These are phyloP conservation scores for Cavenderia fasciculata DNA, from an alignment of 78 protist genomes.

Conservation along the genomic window DNA sequence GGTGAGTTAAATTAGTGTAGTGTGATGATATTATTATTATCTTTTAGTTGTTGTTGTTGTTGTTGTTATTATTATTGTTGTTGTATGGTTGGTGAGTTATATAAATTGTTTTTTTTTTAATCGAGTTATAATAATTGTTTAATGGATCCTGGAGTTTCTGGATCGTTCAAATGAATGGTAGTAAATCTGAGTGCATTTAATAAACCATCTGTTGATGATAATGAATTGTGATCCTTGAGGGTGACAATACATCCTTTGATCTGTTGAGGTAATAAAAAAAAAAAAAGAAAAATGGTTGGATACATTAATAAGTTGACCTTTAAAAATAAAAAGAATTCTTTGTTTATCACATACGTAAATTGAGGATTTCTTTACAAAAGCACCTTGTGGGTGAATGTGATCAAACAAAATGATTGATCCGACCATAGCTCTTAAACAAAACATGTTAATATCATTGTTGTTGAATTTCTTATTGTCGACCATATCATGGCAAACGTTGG, in stretches of 20 bases:
- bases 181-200: constrained; percentile 90
- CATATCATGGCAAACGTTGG: constrained; percentile 86
- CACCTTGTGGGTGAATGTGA: constrained; percentile 86
- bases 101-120: constrained; percentile 9
- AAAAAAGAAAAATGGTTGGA: too few relatives aligned
- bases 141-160: constrained; percentile 82
- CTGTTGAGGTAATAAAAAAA: not conserved
- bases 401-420: constrained; percentile 87
- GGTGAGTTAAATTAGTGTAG: too few relatives aligned
- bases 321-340: too few relatives aligned
- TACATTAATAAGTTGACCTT: too few relatives aligned
- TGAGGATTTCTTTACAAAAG: constrained; percentile 83
- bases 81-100: not conserved
- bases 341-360: constrained; percentile 80
- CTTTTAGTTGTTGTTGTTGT: too few relatives aligned
- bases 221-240: constrained; percentile 58
- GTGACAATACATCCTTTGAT: constrained; percentile 75
- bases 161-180: constrained; percentile 86
- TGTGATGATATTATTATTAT: too few relatives aligned
- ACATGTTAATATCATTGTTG: constrained; percentile 73
- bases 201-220: constrained; percentile 68
- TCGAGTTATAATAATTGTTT: constrained; percentile 77
- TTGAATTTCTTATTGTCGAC: constrained; percentile 81
- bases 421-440: constrained; percentile 87
- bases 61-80: too few relatives aligned